These are phyloP conservation scores for Guyanaporus albipodus DNA, from an alignment of 768 basidiomycete genomes.

Conservation along the genomic window DNA sequence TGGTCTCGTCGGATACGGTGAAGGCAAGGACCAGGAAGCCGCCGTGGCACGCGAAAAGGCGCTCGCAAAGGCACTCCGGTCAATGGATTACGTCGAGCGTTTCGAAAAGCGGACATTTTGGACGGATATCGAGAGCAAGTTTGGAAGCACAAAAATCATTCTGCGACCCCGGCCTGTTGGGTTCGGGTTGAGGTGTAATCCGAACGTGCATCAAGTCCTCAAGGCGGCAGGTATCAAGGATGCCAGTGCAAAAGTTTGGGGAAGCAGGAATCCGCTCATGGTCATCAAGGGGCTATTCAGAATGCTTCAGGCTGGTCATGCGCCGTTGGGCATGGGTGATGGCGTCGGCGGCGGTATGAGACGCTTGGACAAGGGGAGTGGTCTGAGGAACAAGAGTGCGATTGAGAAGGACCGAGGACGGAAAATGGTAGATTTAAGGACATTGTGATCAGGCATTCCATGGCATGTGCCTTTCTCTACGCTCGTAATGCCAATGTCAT, in stretches of 20 bases:
- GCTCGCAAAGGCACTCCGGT: slow-evolving; percentile 67
- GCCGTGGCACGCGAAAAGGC: slow-evolving; percentile 54
- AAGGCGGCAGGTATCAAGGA: slow-evolving; percentile 96
- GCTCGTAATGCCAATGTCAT: neutral
- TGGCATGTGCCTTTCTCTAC: too few species aligned
- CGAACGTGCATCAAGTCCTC: slow-evolving; percentile 81
- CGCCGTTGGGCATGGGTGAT: slow-evolving; percentile 77
- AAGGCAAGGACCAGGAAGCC: slow-evolving; percentile 67
- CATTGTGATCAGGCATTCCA: too few species aligned
- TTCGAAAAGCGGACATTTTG: slow-evolving; percentile 95
- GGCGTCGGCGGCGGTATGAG: slow-evolving; percentile 71
- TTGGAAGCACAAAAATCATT: slow-evolving; percentile 76
- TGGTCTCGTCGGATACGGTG: slow-evolving; percentile 78
- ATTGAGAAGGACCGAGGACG: slow-evolving; percentile 83
- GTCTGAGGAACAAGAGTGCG: slow-evolving; percentile 62
- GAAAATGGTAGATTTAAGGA: slow-evolving; percentile 64
- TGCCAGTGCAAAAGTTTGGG: slow-evolving; percentile 92
- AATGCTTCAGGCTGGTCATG: slow-evolving; percentile 82
- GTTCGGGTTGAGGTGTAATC: slow-evolving; percentile 89
- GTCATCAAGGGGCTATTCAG: slow-evolving; percentile 83
- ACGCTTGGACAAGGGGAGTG: slow-evolving; percentile 70
- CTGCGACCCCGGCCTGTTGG: slow-evolving; percentile 83
- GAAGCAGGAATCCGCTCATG: slow-evolving; percentile 70
- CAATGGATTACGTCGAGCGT: slow-evolving; percentile 91
- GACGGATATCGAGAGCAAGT: slow-evolving; percentile 83